Evolutionary conservation across 139 green algal species (phyloP).

Genomic region (Chloropicon primus): DNA sequence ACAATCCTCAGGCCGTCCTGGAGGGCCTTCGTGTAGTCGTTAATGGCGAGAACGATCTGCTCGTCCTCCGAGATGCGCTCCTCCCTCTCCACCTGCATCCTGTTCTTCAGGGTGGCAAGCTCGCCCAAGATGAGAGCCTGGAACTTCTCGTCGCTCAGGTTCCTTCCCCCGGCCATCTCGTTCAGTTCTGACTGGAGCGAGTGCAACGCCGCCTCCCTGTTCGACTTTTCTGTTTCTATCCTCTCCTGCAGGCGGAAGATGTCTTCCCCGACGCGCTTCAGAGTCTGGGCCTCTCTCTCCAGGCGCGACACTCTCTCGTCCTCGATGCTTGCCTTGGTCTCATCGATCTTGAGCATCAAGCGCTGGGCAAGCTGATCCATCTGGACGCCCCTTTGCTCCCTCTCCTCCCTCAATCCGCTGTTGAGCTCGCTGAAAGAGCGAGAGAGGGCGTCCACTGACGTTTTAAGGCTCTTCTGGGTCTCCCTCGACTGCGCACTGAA

Average conservation of each 20-base stretch:
- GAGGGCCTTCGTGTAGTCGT: conserved; percentile 58
- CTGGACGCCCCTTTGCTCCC: conserved; percentile 41
- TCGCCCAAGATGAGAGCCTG: conserved; percentile 44
- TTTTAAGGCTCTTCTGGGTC: conserved; percentile 36
- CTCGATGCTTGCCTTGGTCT: conserved; percentile 7
- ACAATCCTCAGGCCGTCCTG: conserved; percentile 58
- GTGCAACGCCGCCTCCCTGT: conserved; percentile 7
- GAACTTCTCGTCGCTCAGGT: conserved; percentile 45
- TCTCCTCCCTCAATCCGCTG: conserved; percentile 38
- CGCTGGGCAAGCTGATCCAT: conserved; percentile 46
- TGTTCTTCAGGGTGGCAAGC: conserved; percentile 36
- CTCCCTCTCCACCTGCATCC: conserved; percentile 46
- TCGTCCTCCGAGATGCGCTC: conserved; percentile 61
- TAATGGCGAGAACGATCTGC: conserved; percentile 54
- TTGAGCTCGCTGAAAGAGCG: conserved; percentile 39
- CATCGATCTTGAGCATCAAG: conserved; percentile 39
- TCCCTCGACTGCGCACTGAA: conserved; percentile 17
- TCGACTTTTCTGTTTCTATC: conserved; percentile 30
- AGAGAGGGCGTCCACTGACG: conserved; percentile 36
- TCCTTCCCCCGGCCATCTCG: conserved; percentile 28
- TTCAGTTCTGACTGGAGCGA: conserved; percentile 37
- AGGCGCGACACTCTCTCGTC: conserved; percentile 34
- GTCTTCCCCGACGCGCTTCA: conserved; percentile 47
- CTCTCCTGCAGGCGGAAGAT: conserved; percentile 41
- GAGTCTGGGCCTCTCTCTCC: conserved; percentile 30